Evolutionary conservation across 2,329 filamentous ascomycete species (phyloP).

Genomic region (Didymellaceae sp.): DNA sequence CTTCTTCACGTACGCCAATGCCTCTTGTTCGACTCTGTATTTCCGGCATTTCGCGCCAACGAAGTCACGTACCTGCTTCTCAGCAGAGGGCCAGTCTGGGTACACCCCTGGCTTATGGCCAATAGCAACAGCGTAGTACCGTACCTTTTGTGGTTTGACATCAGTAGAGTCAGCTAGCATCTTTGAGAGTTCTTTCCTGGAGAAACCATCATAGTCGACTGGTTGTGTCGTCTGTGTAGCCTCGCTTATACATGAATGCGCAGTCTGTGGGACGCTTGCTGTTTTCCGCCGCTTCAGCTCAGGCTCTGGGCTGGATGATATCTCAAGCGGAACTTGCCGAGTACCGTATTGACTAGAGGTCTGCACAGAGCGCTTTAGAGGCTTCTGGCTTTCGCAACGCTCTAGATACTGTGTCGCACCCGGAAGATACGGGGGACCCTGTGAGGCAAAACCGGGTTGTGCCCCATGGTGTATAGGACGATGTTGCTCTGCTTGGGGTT

Average conservation of each 20-base stretch:
- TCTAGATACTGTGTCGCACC: constrained; percentile 2
- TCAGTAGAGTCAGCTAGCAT: constrained; percentile 68
- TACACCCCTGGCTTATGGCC: constrained; percentile 67
- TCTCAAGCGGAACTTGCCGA: constrained; percentile 4
- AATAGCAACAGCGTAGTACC: constrained; percentile 66
- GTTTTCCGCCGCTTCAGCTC: constrained; percentile 2
- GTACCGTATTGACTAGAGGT: not conserved
- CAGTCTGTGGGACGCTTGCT: constrained; percentile 62
- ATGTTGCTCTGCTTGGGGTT: not conserved
- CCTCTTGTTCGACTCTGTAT: constrained; percentile 64
- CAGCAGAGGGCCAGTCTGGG: constrained; percentile 70
- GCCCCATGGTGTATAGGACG: not conserved
- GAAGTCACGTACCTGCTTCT: constrained; percentile 74
- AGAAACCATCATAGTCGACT: not conserved
- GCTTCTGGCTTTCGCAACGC: not conserved
- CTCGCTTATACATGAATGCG: not conserved
- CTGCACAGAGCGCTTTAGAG: not conserved
- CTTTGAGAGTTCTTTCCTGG: constrained; percentile 57
- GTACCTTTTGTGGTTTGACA: constrained; percentile 49
- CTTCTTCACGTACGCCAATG: constrained; percentile 74
- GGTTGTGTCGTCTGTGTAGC: not conserved
- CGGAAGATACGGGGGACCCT: not conserved
- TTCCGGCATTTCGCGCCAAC: constrained; percentile 65
- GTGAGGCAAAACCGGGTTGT: not conserved
- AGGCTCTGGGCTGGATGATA: constrained; percentile 20